Base-by-base conservation (phyloP, 208 protist genomes). In the Herpetomonas muscarum region DNA sequence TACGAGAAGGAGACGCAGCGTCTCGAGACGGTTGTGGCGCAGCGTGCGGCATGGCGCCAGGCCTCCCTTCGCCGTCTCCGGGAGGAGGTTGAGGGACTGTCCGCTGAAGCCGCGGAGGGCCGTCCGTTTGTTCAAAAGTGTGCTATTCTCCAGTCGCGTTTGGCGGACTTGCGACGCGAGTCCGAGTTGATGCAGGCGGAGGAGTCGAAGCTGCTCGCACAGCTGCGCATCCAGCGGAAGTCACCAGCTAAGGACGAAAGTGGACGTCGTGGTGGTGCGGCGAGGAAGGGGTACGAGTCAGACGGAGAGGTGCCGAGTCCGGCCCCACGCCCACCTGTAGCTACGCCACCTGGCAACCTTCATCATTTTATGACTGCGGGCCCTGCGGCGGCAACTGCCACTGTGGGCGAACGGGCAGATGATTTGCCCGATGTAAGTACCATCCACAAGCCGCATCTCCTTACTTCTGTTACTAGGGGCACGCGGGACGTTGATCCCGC, bases 1-100 rank as follows among this genome's bases (percentile, higher is more conserved):
- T 61, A 45, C 31, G 55, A 61, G 55, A 26, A 12, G 10, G 55
- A 61, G 19, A 37, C 55, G 19, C 5, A 26, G 1, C 39, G 55
- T 2, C 44, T 61, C 44, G 41, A 44, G 30, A 19, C 5, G 5
- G 21, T 26, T 24, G n/a, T 31, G 22, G 31, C 3, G 22, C 31
- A 52, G 6, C 15, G 13, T 0, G 26, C 4, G 24, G 9, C 17
- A 24, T 61, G 55, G 55, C 28, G 47, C 41, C 12, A 39, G 10
- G 30, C 6, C n/a, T 17, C 29, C 24, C 19, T 52, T n/a, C 10
- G 10, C 3, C 3, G 44, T 26, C 19, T 45, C 0, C 13, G 19
- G 2, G 22, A 10, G 12, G 25, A 61, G 19, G 44, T 51, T 4
- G 29, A 39, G 9, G 0, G 5, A 24, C 15, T 61, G 15, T 41